Percentiles rank a stretch among this genome's conserved stretches.
phyloP scores from a whole-genome alignment of 176 grass and related monocot species.

The Oropetium thomaeum region DNA sequence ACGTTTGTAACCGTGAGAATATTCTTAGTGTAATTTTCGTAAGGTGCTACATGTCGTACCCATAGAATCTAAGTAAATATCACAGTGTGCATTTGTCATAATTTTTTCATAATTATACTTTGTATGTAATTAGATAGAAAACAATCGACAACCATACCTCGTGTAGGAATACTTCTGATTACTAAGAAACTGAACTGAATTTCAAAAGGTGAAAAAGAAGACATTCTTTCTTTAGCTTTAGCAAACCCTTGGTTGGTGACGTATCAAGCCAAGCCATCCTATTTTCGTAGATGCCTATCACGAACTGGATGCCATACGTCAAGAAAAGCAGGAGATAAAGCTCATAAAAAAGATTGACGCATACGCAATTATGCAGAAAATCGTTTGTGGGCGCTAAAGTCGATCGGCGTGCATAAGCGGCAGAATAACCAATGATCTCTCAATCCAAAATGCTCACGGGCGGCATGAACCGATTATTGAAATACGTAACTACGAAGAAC shows the following conservation, averaged over 20 bases:
- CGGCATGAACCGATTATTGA: background rate
- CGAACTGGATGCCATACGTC: conserved; percentile 44
- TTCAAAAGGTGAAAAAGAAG: background rate
- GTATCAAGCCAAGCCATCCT: conserved; percentile 18
- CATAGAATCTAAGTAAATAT: background rate
- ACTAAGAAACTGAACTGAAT: background rate
- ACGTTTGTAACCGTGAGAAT: background rate
- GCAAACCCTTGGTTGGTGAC: conserved; percentile 26
- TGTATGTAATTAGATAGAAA: background rate
- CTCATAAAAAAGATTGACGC: background rate
- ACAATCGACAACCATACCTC: background rate
- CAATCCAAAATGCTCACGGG: background rate
- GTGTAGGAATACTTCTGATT: background rate
- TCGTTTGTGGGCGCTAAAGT: background rate
- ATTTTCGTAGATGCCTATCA: conserved; percentile 16
- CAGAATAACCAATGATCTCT: background rate
- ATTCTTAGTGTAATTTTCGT: background rate
- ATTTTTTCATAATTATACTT: background rate
- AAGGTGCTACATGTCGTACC: background rate
- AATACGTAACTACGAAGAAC: background rate
- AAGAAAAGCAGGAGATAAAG: conserved; percentile 10
- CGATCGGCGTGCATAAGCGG: background rate
- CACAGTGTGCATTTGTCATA: background rate
- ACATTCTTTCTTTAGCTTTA: conserved; percentile 23
- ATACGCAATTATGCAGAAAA: conserved; percentile 28